Evolutionary conservation across 1,284 basidiomycete genomes (phyloP).

Genomic region (Heliocybe sulcata): DNA sequence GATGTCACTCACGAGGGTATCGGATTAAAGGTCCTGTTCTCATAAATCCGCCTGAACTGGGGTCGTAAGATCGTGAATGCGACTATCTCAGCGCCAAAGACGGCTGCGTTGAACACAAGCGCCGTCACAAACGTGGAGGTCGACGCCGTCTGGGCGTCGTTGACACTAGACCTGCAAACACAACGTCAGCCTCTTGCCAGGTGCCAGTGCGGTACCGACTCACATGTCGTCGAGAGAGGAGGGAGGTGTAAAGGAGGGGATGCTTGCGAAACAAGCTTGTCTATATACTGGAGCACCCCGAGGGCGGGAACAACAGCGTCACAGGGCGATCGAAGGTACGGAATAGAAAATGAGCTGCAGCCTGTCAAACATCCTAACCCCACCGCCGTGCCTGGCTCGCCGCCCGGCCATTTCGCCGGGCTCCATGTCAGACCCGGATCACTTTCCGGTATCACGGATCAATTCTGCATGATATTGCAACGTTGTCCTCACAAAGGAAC

Average conservation of each 20-base stretch:
- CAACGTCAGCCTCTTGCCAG: background rate
- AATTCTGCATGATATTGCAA: too few species aligned
- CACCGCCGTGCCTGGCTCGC: too few species aligned
- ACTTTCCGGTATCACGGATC: too few species aligned
- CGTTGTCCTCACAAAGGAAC: too few species aligned
- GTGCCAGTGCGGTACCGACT: constrained; percentile 10
- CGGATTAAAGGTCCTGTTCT: constrained; percentile 66
- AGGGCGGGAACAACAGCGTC: background rate
- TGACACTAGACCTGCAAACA: constrained; percentile 10
- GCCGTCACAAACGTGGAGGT: constrained; percentile 11
- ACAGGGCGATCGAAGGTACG: background rate
- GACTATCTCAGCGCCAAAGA: constrained; percentile 59
- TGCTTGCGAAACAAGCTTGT: background rate
- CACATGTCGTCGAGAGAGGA: background rate
- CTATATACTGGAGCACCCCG: background rate
- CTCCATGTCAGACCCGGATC: too few species aligned
- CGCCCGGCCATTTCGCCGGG: too few species aligned
- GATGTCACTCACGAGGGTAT: constrained; percentile 33
- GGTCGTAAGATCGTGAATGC: constrained; percentile 68
- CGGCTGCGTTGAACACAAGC: constrained; percentile 20
- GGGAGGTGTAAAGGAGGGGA: background rate
- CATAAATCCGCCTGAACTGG: constrained; percentile 72
- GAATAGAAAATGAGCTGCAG: background rate
- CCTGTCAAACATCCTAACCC: too few species aligned
- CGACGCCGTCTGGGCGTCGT: constrained; percentile 20